Evolutionary conservation across 2,329 filamentous ascomycete genomes (phyloP).

Genomic region (Aspergillus phoenicis): DNA sequence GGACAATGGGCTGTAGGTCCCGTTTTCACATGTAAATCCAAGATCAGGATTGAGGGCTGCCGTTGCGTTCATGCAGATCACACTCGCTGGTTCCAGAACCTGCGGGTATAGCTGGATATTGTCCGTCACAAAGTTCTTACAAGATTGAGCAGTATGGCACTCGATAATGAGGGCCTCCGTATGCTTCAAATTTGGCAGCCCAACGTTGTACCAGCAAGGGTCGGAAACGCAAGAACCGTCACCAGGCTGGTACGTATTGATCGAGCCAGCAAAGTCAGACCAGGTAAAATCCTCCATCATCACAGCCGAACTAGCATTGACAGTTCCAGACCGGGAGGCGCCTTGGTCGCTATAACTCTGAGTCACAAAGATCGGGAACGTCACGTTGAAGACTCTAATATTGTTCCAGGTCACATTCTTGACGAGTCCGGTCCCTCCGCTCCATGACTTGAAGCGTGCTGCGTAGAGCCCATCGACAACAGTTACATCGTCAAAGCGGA

Average conservation of each 20-base stretch:
- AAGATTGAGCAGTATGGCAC: conserved; percentile 45
- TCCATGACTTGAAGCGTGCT: conserved; percentile 50
- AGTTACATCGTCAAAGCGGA: conserved; percentile 48
- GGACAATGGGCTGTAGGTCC: conserved; percentile 29
- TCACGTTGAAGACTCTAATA: conserved; percentile 48
- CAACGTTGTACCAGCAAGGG: conserved; percentile 50
- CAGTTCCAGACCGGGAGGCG: conserved; percentile 30
- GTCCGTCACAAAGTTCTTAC: conserved; percentile 37
- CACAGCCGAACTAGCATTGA: conserved; percentile 41
- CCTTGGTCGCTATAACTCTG: conserved; percentile 50
- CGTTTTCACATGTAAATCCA: conserved; percentile 40
- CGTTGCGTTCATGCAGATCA: conserved; percentile 42
- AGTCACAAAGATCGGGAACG: conserved; percentile 52
- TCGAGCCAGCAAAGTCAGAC: conserved; percentile 45
- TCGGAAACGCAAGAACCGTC: conserved; percentile 48
- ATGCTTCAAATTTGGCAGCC: conserved; percentile 42
- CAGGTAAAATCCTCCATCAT: conserved; percentile 49
- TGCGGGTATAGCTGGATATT: conserved; percentile 40
- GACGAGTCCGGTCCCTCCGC: conserved; percentile 46
- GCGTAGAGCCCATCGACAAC: conserved; percentile 47
- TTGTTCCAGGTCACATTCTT: conserved; percentile 51
- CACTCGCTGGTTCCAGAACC: conserved; percentile 28
- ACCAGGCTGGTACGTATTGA: conserved; percentile 47
- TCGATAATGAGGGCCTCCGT: conserved; percentile 48
- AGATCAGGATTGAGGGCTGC: conserved; percentile 37